Conservation (phyloP, 2,329 filamentous ascomycete genomes). For the Endocalyx cinctus region DNA sequence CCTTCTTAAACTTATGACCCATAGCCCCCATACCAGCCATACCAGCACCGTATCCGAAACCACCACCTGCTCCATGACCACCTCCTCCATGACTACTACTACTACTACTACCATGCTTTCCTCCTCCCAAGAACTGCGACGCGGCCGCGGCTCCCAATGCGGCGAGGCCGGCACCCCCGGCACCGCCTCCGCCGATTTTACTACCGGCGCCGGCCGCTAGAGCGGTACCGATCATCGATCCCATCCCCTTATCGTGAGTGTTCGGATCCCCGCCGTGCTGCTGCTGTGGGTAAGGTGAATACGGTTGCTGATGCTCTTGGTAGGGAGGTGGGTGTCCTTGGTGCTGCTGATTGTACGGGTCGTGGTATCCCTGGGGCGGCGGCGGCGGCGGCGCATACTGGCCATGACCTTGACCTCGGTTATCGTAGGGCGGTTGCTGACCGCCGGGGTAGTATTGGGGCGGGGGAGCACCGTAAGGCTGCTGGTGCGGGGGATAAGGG, state of each 20-base stretch:
- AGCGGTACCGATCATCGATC: slow-evolving; percentile 15
- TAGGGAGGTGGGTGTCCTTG: slow-evolving; percentile 8
- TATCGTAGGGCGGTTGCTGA: slow-evolving; percentile 10
- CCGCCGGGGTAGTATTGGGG: slow-evolving; percentile 13
- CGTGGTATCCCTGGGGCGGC: slow-evolving; percentile 11
- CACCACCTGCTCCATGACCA: slow-evolving; percentile 7
- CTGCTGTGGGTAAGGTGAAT: no score
- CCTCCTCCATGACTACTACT: slow-evolving; percentile 9
- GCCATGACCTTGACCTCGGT: no score
- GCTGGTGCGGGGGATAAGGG: slow-evolving; percentile 12
- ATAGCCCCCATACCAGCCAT: slow-evolving; percentile 12
- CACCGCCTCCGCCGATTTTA: slow-evolving; percentile 1
- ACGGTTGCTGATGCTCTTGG: slow-evolving; percentile 2
- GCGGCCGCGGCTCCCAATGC: slow-evolving; percentile 20
- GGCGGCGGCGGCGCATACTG: slow-evolving; percentile 4
- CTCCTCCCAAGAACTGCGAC: slow-evolving; percentile 14
- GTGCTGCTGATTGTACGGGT: slow-evolving; percentile 14
- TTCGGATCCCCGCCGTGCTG: slow-evolving; percentile 8
- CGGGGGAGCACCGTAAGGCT: no score
- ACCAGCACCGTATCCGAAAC: slow-evolving; percentile 2
- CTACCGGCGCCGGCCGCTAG: slow-evolving; percentile 12
- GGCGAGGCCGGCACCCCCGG: slow-evolving; percentile 11
- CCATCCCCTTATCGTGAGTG: slow-evolving; percentile 16
- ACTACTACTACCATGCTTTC: no score
- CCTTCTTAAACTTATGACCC: slow-evolving; percentile 16